A percentile compares a stretch with the other conserved stretches of the same genome.
Conservation (phyloP, 176 grass and related monocot genomes). For the Thinopyrum elongatum region DNA sequence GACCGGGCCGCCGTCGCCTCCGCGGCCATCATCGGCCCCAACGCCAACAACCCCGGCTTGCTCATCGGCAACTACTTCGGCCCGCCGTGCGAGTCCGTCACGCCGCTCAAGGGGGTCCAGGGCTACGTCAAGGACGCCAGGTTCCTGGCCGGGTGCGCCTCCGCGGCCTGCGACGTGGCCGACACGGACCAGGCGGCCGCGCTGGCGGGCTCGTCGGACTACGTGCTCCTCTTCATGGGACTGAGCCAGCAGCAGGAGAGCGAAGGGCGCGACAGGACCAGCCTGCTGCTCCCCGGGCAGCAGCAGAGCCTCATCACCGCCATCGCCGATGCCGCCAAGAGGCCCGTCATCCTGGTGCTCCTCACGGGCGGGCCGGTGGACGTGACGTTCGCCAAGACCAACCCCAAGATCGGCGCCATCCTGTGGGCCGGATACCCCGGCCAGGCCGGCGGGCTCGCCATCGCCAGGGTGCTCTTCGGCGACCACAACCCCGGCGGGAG, state of each 20-base stretch:
- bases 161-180: not conserved
- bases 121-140: conserved; percentile 10
- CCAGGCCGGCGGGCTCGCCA: conserved; percentile 58
- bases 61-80: conserved; percentile 75
- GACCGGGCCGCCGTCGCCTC: not conserved
- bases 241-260: conserved; percentile 60
- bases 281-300: conserved; percentile 52
- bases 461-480: conserved; percentile 65
- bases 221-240: conserved; percentile 60
- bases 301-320: conserved; percentile 63
- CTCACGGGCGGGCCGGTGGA: conserved; percentile 66
- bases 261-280: conserved; percentile 53
- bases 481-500: conserved; percentile 63
- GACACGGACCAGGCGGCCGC: not conserved
- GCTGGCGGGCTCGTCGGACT: conserved; percentile 19
- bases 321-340: conserved; percentile 46
- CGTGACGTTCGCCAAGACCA: conserved; percentile 51
- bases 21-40: conserved; percentile 58
- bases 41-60: conserved; percentile 35
- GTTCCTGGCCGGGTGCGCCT: conserved; percentile 46
- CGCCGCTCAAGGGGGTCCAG: conserved; percentile 34
- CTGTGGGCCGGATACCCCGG: conserved; percentile 70
- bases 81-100: conserved; percentile 41
- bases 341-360: conserved; percentile 57
- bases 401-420: conserved; percentile 56